Conservation (phyloP, 2,329 filamentous ascomycete genomes). For the Neonectria hederae region DNA sequence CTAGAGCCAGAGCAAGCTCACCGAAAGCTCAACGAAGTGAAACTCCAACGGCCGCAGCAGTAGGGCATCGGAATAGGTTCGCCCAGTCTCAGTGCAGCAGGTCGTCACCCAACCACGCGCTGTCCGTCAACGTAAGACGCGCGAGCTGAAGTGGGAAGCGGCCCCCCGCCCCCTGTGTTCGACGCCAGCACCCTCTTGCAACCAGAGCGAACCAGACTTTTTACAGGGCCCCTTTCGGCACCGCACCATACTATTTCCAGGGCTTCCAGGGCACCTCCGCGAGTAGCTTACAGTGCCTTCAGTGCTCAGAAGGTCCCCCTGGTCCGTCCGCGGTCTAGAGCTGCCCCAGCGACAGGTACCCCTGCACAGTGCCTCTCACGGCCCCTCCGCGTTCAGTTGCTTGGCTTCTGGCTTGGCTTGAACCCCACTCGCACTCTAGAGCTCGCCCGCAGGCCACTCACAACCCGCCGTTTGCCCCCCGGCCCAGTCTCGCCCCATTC, state of each 20-base stretch:
- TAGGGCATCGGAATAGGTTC: background rate
- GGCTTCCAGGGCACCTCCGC: background rate
- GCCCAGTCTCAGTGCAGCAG: slow-evolving; percentile 13
- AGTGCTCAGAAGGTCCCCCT: background rate
- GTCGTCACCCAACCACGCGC: slow-evolving; percentile 10
- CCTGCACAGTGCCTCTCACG: slow-evolving; percentile 39
- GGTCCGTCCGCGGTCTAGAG: background rate
- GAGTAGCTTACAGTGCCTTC: background rate
- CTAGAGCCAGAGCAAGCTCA: background rate
- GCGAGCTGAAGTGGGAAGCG: slow-evolving; percentile 1
- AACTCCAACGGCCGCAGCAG: slow-evolving; percentile 4
- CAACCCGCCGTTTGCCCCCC: slow-evolving; percentile 13
- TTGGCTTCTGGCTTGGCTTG: slow-evolving; percentile 21
- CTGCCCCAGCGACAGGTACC: slow-evolving; percentile 32
- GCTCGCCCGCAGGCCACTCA: slow-evolving; percentile 30
- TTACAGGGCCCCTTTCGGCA: background rate
- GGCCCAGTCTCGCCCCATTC: slow-evolving; percentile 19
- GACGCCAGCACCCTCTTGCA: background rate
- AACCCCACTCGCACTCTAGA: slow-evolving; percentile 21
- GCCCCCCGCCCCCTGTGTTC: slow-evolving; percentile 1
- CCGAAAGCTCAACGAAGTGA: background rate
- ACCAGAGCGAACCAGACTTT: background rate
- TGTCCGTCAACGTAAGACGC: background rate
- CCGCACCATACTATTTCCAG: background rate
- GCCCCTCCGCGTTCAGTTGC: slow-evolving; percentile 9